phyloP scores from a whole-genome alignment of 176 grass and related monocot species.

The Oropetium thomaeum region DNA sequence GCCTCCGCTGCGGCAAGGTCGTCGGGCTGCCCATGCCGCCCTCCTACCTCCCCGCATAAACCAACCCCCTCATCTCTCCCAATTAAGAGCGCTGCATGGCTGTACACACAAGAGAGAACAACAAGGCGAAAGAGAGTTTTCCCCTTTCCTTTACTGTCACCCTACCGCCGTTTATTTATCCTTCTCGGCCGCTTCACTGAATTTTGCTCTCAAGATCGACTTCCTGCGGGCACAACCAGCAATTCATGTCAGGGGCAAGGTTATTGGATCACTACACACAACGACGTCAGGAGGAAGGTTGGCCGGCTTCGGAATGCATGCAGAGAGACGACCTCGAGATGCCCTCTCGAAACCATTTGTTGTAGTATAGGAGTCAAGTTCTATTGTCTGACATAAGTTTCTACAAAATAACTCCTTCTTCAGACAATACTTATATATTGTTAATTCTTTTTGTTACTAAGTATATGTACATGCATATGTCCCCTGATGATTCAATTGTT shows the following conservation, averaged over 20 bases:
- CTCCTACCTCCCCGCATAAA: conserved; percentile 46
- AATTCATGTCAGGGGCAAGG: neutral
- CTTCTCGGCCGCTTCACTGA: conserved; percentile 28
- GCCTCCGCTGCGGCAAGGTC: conserved; percentile 67
- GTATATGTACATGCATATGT: conserved; percentile 42
- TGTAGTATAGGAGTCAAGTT: conserved; percentile 34
- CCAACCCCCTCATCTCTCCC: neutral
- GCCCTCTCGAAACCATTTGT: conserved; percentile 35
- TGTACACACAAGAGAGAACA: neutral
- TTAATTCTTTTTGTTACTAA: conserved; percentile 27
- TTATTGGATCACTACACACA: neutral
- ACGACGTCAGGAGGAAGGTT: conserved; percentile 24
- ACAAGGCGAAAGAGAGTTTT: neutral
- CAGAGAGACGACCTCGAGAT: conserved; percentile 24
- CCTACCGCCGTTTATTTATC: neutral
- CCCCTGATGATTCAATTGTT: conserved; percentile 15
- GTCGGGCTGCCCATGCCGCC: conserved; percentile 66
- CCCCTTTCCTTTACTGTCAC: conserved; percentile 20
- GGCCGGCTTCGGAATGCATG: conserved; percentile 22
- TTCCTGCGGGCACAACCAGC: conserved; percentile 5
- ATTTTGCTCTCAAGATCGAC: conserved; percentile 14
- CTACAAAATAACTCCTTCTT: neutral
- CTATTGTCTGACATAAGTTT: conserved; percentile 39
- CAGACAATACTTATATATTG: conserved; percentile 19
- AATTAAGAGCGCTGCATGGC: conserved; percentile 24